Percentiles rank a stretch among this genome's conserved stretches.
These are phyloP conservation scores for Hypholoma fasciculare DNA, from an alignment of 768 basidiomycete genomes.

Conservation along the genomic window DNA sequence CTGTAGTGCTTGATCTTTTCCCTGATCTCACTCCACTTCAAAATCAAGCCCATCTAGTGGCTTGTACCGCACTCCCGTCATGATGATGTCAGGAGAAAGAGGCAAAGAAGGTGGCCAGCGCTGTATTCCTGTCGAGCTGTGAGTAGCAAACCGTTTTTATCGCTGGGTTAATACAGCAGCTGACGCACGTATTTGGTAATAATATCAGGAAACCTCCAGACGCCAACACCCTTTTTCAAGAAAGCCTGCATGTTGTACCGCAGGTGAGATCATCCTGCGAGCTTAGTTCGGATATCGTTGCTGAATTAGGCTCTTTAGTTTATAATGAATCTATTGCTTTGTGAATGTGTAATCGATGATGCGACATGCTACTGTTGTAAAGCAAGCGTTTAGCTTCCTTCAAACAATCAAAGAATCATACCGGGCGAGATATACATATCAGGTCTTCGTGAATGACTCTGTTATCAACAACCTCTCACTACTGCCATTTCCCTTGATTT, in stretches of 20 bases:
- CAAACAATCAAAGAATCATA: too few relatives aligned
- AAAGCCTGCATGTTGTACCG: slow-evolving; percentile 39
- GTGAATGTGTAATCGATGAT: not conserved
- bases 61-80: not conserved
- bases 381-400: too few relatives aligned
- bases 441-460: too few relatives aligned
- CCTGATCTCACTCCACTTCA: slow-evolving; percentile 98
- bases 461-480: too few relatives aligned
- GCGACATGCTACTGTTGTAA: too few relatives aligned
- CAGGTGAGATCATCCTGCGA: slow-evolving; percentile 25
- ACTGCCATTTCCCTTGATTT: too few relatives aligned
- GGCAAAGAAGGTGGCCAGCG: slow-evolving; percentile 6
- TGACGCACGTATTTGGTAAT: not conserved
- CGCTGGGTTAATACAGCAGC: not conserved
- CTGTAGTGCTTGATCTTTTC: slow-evolving; percentile 95
- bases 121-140: slow-evolving; percentile 8
- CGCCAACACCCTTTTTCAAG: slow-evolving; percentile 32
- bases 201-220: slow-evolving; percentile 10
- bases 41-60: slow-evolving; percentile 94
- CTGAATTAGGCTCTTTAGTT: slow-evolving; percentile 1
- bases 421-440: too few relatives aligned
- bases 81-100: slow-evolving; percentile 12
- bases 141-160: not conserved
- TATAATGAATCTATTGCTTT: slow-evolving; percentile 12
- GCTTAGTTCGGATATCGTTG: not conserved